Evolutionary conservation across 768 basidiomycete genomes (phyloP).

Genomic region (Pholiota molesta): DNA sequence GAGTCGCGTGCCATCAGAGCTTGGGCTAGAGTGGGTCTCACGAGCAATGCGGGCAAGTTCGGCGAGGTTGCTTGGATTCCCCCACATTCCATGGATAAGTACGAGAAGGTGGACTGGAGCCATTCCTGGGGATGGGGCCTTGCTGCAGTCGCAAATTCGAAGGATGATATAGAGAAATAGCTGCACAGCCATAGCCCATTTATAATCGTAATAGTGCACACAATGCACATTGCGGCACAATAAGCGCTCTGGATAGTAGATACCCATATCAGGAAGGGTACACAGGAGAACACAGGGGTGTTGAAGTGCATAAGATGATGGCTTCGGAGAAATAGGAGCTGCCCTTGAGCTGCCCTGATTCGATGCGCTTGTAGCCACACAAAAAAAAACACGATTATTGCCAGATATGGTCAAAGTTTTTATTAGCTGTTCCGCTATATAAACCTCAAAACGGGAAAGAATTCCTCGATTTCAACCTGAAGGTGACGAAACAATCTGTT

Average conservation of each 20-base stretch:
- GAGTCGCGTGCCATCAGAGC: conserved; percentile 46
- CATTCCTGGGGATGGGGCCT: conserved; percentile 23
- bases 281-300: too few relatives aligned
- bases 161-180: neutral
- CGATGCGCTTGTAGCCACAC: too few relatives aligned
- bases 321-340: too few relatives aligned
- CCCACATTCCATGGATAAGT: conserved; percentile 80
- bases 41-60: conserved; percentile 57
- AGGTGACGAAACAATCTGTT: neutral
- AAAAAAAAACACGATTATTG: too few relatives aligned
- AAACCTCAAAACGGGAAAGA: too few relatives aligned
- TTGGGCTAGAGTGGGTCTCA: conserved; percentile 39
- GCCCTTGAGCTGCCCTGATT: too few relatives aligned
- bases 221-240: neutral
- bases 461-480: too few relatives aligned
- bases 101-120: conserved; percentile 47
- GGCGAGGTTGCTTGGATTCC: conserved; percentile 65
- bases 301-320: too few relatives aligned
- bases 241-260: too few relatives aligned
- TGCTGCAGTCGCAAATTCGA: neutral
- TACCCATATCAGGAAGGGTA: too few relatives aligned
- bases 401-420: too few relatives aligned
- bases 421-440: too few relatives aligned
- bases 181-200: neutral
- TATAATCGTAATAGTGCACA: neutral